A percentile compares a stretch with the other conserved stretches of the same genome.
Evolutionary conservation across 495 filamentous ascomycete genomes (phyloP).

Genomic region (Xylaria acuta): DNA sequence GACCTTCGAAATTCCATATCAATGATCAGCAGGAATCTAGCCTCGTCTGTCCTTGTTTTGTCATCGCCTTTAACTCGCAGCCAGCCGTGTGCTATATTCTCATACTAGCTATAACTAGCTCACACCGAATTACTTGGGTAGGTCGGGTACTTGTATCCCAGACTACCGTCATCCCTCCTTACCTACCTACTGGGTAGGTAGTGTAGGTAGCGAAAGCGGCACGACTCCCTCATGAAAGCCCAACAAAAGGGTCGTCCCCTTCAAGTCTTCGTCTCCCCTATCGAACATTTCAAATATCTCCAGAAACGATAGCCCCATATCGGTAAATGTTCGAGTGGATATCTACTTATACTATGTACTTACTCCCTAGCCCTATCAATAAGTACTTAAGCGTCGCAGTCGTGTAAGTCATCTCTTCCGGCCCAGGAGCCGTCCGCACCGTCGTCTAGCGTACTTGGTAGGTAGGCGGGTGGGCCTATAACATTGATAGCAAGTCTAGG

Average conservation of each 20-base stretch:
- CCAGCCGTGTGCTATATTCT: neutral
- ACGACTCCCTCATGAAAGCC: too few species aligned
- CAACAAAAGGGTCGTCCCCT: neutral
- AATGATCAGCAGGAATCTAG: neutral
- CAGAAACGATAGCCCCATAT: neutral
- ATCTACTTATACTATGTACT: too few species aligned
- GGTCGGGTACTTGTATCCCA: too few species aligned
- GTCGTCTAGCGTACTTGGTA: neutral
- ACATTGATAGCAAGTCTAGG: neutral
- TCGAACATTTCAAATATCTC: neutral
- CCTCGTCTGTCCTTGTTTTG: neutral
- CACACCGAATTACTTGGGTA: neutral
- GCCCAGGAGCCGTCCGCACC: neutral
- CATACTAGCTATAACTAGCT: neutral
- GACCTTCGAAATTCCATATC: neutral
- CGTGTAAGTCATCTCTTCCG: conserved; percentile 1
- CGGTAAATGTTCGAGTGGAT: conserved; percentile 5
- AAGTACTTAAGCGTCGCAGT: neutral
- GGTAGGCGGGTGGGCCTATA: neutral
- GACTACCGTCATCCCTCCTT: too few species aligned
- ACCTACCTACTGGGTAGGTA: too few species aligned
- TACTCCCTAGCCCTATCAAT: too few species aligned
- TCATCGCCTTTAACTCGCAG: neutral
- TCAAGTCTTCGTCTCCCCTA: neutral
- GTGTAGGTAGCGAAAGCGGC: too few species aligned